Base-by-base conservation (phyloP, 164 flowering plant genomes). In the Annona squamosa region DNA sequence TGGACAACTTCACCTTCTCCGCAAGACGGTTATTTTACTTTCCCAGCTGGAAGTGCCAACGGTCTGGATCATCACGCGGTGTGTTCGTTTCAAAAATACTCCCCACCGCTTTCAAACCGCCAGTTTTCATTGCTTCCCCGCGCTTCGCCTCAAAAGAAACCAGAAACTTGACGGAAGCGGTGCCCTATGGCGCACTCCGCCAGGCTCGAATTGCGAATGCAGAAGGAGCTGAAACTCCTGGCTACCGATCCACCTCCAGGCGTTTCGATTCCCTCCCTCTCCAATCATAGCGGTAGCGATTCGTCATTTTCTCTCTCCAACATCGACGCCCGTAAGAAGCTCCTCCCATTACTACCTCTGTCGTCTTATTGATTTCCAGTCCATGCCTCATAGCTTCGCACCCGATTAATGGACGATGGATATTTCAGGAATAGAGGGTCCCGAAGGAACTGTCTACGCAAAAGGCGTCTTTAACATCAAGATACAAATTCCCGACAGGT, bases 401-500 rank as follows among this genome's bases (percentile, higher is more conserved):
- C 62, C 4, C 3, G 3, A n/a, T 66, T 48, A 26, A 17, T 26
- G 37, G 37, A 26, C 37, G 37, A 26, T 26, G 37, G 37, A 26
- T 26, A 2, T 44, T 65, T 26, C 82, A 92, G 98, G 80, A 68
- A 82, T 93, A 18, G 82, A 85, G 82, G 98, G 98, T 0, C 94
- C 97, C 4, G 88, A 88, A 79, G 98, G 87, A 52, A 88, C 89
- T 18, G 98, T 88, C 2, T 93, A 91, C 62, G 87, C 80, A 3
- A 77, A 84, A 9, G 97, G 98, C 3, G 56, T 83, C 16, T 93
- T 93, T 64, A 83, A 79, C 41, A 74, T 91, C 70, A 90, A 80
- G 83, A 90, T 93, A 71, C 94, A 88, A 68, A 91, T 93, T 63
- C 98, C 98, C 0, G 98, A 93, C 17, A 81, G 97, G 97, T 90